These are phyloP conservation scores for Casaregolazyma suthepensis DNA, from an alignment of 1,139 yeast species.

Conservation along the genomic window DNA sequence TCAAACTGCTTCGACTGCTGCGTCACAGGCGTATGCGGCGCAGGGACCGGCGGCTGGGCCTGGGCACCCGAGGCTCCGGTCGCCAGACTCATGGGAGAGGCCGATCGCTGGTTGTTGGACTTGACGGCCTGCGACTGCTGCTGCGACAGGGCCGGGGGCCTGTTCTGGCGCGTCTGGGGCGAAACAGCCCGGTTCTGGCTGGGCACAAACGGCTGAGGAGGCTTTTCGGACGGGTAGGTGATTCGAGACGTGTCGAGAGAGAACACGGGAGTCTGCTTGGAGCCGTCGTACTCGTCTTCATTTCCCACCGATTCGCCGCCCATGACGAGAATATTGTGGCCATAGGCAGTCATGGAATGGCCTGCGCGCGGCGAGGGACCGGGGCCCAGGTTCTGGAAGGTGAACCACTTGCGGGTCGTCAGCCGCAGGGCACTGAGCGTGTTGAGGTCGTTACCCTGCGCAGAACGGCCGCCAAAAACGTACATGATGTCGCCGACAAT, in stretches of 20 bases:
- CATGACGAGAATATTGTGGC: constrained; percentile 71
- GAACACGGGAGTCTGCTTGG: constrained; percentile 31
- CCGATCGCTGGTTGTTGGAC: constrained; percentile 1
- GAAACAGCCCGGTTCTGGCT: not conserved
- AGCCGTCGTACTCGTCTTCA: constrained; percentile 23
- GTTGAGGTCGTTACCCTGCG: constrained; percentile 64
- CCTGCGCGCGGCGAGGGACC: constrained; percentile 89
- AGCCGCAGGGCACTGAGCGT: constrained; percentile 73
- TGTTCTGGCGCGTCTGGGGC: not conserved
- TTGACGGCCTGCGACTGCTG: not conserved
- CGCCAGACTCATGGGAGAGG: constrained; percentile 8
- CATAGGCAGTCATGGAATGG: constrained; percentile 78
- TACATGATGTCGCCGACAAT: constrained; percentile 74
- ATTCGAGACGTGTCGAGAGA: constrained; percentile 37
- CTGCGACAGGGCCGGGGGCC: not conserved
- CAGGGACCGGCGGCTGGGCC: constrained; percentile 3
- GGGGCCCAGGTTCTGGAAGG: constrained; percentile 48
- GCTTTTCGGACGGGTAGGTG: constrained; percentile 31
- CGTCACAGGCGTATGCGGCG: constrained; percentile 1
- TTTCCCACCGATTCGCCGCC: constrained; percentile 61
- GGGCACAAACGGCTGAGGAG: constrained; percentile 3
- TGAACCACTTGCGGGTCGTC: constrained; percentile 66
- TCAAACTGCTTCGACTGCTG: constrained; percentile 5
- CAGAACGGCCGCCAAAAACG: constrained; percentile 85
- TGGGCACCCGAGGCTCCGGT: constrained; percentile 5